phyloP scores from a whole-genome alignment of 1,284 basidiomycete species.

The Marasmius fiardii region DNA sequence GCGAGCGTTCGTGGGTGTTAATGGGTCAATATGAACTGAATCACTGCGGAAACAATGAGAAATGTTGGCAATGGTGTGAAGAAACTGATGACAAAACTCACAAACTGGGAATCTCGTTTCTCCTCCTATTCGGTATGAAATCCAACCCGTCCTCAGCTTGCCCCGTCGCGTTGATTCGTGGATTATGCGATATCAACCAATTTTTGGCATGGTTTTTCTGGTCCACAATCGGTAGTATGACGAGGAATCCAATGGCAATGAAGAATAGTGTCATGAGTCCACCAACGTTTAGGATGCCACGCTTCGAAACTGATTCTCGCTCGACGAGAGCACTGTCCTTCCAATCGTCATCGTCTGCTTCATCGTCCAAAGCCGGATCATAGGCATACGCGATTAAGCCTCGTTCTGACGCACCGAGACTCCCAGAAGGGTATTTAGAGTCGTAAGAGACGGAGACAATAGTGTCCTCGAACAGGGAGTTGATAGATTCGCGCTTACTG shows the following conservation, averaged over 20 bases:
- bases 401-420: conserved; percentile 11
- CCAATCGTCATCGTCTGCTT: conserved; percentile 22
- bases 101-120: neutral
- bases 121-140: neutral
- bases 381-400: conserved; percentile 35
- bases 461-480: conserved; percentile 24
- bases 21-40: neutral
- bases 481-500: conserved; percentile 16
- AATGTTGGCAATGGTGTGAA: neutral
- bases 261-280: conserved; percentile 26
- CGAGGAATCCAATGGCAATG: conserved; percentile 28
- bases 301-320: conserved; percentile 16
- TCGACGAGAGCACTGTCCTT: conserved; percentile 25
- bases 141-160: conserved; percentile 22
- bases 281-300: conserved; percentile 25
- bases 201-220: conserved; percentile 19
- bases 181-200: conserved; percentile 29
- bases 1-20: neutral
- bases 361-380: conserved; percentile 26
- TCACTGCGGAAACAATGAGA: neutral
- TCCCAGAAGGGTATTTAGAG: conserved; percentile 29
- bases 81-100: neutral
- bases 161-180: conserved; percentile 32
- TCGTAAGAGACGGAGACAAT: conserved; percentile 26
- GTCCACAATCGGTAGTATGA: conserved; percentile 28